A percentile compares a stretch with the other conserved stretches of the same genome.
Conservation (phyloP, 768 basidiomycete genomes). For the Suillus ampliporus region DNA sequence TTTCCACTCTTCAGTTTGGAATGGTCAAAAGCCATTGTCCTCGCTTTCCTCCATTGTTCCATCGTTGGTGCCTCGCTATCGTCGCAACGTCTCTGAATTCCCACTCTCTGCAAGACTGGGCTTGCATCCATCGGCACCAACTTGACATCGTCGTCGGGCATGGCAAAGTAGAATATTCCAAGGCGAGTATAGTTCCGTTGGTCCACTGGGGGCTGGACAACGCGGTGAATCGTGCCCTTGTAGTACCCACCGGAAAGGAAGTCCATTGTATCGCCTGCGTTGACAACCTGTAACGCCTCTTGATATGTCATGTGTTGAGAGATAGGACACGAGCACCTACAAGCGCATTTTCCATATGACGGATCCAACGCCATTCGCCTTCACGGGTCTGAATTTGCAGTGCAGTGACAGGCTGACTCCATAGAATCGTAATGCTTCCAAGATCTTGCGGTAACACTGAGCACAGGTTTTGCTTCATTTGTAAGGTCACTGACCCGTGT, state of each 20-base stretch:
- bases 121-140: conserved; percentile 52
- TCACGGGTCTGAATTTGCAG: conserved; percentile 61
- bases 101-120: conserved; percentile 52
- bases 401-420: conserved; percentile 63
- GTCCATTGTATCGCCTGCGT: conserved; percentile 63
- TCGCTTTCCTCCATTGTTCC: conserved; percentile 38
- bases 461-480: background rate
- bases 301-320: background rate
- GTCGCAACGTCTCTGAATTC: conserved; percentile 44
- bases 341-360: conserved; percentile 61
- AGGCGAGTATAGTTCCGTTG: conserved; percentile 56
- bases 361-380: conserved; percentile 63
- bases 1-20: conserved; percentile 45
- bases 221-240: conserved; percentile 63
- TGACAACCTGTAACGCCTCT: conserved; percentile 52
- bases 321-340: conserved; percentile 34
- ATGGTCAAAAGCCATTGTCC: conserved; percentile 57
- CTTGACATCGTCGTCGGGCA: conserved; percentile 54
- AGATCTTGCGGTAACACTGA: conserved; percentile 43
- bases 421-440: conserved; percentile 60
- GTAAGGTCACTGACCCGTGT: conserved; percentile 47
- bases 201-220: conserved; percentile 61
- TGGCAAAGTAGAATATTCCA: conserved; percentile 62
- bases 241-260: conserved; percentile 68
- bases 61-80: conserved; percentile 54